Conservation (phyloP, 2,329 filamentous ascomycete species). For the Xylariales sp. region DNA sequence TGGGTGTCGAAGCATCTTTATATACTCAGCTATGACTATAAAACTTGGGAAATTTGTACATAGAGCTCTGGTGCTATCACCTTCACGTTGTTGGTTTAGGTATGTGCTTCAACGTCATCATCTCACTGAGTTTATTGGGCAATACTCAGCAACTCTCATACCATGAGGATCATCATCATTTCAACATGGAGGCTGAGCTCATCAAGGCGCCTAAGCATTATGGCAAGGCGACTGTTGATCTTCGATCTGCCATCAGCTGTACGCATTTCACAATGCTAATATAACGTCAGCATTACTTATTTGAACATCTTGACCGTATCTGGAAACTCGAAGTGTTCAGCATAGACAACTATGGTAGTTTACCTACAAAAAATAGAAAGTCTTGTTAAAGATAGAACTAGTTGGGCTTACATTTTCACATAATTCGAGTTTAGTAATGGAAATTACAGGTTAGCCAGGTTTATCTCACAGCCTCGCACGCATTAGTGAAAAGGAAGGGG, state of each 20-base stretch:
- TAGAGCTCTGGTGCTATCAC: neutral
- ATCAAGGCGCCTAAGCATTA: neutral
- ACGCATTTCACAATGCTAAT: neutral
- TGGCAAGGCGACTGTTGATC: neutral
- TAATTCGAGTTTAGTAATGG: too few species aligned
- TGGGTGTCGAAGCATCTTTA: conserved; percentile 6
- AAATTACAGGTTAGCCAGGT: too few species aligned
- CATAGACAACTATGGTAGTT: neutral
- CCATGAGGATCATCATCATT: neutral
- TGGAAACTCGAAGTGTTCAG: neutral
- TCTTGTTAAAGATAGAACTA: too few species aligned
- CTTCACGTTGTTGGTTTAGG: neutral
- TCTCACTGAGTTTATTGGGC: too few species aligned
- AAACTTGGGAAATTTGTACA: neutral
- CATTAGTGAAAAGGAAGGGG: too few species aligned
- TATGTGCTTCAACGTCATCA: neutral
- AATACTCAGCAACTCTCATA: neutral
- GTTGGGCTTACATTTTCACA: too few species aligned
- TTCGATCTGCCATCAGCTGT: neutral
- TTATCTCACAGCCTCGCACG: too few species aligned
- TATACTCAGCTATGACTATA: neutral
- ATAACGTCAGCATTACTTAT: neutral
- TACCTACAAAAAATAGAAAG: neutral
- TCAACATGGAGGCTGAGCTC: neutral
- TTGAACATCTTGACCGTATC: conserved; percentile 4